Conservation (phyloP, 345 rosid species). For the Hibiscus tridactylites region DNA sequence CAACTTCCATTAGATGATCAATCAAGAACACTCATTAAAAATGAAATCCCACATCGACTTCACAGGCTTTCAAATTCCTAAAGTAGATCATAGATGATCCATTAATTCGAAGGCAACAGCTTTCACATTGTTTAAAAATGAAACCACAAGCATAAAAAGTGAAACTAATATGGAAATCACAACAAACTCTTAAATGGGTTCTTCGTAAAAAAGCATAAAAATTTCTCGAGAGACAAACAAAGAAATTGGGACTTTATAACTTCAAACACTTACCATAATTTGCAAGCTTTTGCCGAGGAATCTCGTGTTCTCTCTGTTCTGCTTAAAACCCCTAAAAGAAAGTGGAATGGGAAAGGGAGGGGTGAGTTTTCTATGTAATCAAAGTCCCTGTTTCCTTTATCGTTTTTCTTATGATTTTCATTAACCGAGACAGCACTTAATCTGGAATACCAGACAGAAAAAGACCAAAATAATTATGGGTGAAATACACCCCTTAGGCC, state of each 20-base stretch:
- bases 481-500: too few species aligned
- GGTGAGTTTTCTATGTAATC: background rate
- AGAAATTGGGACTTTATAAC: background rate
- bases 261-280: constrained; percentile 11
- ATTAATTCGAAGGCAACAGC: background rate
- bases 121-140: background rate
- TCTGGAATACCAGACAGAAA: background rate
- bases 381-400: background rate
- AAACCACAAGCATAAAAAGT: background rate
- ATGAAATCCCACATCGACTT: background rate
- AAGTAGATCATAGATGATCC: background rate
- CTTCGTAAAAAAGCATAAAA: background rate
- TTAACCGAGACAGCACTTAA: background rate
- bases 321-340: background rate
- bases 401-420: background rate
- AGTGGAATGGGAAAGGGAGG: background rate
- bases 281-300: background rate
- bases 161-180: background rate
- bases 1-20: background rate
- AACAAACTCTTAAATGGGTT: background rate
- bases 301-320: background rate
- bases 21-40: background rate
- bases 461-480: background rate
- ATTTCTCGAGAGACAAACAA: background rate
- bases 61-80: background rate